A percentile compares a stretch with the other conserved stretches of the same genome.
phyloP scores from a whole-genome alignment of 345 rosid species.

The Geranium rotundifolium region DNA sequence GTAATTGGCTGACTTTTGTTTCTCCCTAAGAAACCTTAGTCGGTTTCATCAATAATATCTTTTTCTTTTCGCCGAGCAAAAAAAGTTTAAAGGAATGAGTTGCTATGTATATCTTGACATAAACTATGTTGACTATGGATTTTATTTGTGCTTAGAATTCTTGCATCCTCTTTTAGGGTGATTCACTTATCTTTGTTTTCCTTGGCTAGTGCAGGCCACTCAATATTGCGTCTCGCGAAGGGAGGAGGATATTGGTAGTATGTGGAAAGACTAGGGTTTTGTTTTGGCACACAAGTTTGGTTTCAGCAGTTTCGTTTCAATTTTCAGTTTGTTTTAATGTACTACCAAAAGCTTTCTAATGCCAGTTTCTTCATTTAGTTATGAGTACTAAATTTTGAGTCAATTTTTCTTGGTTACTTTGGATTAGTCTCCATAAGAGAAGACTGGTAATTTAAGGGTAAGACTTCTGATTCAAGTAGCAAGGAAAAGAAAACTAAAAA shows the following conservation, averaged over 20 bases:
- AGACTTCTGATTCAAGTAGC: neutral
- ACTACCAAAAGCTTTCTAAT: neutral
- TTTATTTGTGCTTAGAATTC: neutral
- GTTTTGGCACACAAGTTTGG: neutral
- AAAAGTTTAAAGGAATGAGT: too few relatives aligned
- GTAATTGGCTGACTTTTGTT: too few relatives aligned
- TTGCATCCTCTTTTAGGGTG: neutral
- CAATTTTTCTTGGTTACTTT: conserved; percentile 65
- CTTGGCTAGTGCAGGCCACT: neutral
- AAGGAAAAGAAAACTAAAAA: too few relatives aligned
- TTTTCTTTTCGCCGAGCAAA: too few relatives aligned
- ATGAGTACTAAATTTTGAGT: neutral
- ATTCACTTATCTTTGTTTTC: neutral
- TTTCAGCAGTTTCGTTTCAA: neutral
- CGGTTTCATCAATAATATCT: too few relatives aligned
- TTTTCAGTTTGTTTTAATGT: neutral
- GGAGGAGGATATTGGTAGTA: neutral
- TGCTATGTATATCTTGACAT: too few relatives aligned
- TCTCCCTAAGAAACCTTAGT: too few relatives aligned
- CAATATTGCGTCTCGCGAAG: neutral
- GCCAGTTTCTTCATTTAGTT: neutral
- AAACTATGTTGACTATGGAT: neutral
- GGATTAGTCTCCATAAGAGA: too few relatives aligned
- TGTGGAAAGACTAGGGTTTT: neutral
- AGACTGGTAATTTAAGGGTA: too few relatives aligned